Conservation (phyloP, 306 rosid species). For the Carpinus viminea region DNA sequence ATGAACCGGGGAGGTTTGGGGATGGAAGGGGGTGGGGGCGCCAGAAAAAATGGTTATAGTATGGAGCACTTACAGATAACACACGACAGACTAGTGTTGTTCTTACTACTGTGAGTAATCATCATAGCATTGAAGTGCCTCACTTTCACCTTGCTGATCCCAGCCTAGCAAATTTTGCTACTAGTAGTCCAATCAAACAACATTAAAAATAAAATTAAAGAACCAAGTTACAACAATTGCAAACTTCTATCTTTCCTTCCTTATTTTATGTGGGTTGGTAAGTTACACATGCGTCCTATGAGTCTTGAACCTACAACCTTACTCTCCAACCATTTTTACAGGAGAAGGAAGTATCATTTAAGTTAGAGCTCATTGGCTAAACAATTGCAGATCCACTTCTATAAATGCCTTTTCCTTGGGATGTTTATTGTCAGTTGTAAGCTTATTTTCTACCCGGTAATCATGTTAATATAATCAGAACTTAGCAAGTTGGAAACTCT, state of each 20-base stretch:
- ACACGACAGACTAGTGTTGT: background rate
- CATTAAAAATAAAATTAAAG: background rate
- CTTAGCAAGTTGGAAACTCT: background rate
- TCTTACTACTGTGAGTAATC: background rate
- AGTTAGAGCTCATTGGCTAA: constrained; percentile 1
- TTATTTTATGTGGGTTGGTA: background rate
- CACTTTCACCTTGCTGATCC: background rate
- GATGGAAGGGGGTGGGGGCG: background rate
- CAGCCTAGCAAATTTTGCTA: background rate
- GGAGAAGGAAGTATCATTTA: background rate
- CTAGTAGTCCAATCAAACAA: background rate
- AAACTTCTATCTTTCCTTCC: background rate
- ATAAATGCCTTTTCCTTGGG: background rate
- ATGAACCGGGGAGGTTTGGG: background rate
- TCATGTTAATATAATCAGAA: background rate
- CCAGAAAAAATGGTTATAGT: background rate
- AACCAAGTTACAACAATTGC: background rate
- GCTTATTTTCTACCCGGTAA: background rate
- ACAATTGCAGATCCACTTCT: background rate
- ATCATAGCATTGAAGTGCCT: background rate
- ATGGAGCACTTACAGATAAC: too few relatives aligned
- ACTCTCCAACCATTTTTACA: background rate
- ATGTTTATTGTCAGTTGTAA: background rate
- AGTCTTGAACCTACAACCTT: background rate
- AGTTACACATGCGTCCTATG: background rate